phyloP scores from a whole-genome alignment of 1,284 basidiomycete species.

The Schizophyllum amplum region DNA sequence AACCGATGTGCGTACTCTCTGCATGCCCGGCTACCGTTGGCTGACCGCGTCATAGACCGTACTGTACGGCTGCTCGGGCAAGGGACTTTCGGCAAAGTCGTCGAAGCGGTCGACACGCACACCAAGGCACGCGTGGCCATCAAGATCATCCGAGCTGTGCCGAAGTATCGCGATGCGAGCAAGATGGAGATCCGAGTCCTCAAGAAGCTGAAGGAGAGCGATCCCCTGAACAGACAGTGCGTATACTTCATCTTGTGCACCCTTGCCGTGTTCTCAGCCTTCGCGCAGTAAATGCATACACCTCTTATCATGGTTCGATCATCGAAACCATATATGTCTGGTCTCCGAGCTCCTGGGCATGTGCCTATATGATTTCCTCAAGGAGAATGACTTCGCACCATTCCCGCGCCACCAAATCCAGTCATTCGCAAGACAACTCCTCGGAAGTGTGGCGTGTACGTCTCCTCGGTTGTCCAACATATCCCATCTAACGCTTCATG shows the following conservation, averaged over 20 bases:
- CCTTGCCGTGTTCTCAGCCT: slow-evolving; percentile 14
- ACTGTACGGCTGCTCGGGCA: slow-evolving; percentile 90
- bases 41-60: slow-evolving; percentile 53
- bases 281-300: slow-evolving; percentile 91
- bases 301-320: slow-evolving; percentile 91
- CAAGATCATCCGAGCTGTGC: slow-evolving; percentile 97
- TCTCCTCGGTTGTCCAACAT: slow-evolving; percentile 18
- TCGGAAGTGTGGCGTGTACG: slow-evolving; percentile 92
- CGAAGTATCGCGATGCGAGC: slow-evolving; percentile 96
- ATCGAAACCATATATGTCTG: slow-evolving; percentile 95
- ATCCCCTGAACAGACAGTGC: slow-evolving; percentile 85
- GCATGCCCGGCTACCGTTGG: slow-evolving; percentile 9
- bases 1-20: slow-evolving; percentile 58
- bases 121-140: slow-evolving; percentile 84
- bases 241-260: slow-evolving; percentile 25
- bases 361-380: slow-evolving; percentile 99
- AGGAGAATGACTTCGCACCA: slow-evolving; percentile 95
- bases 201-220: slow-evolving; percentile 84
- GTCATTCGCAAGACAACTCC: slow-evolving; percentile 86
- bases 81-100: slow-evolving; percentile 99
- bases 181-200: slow-evolving; percentile 98
- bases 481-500: slow-evolving; percentile 7
- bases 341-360: slow-evolving; percentile 95
- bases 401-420: slow-evolving; percentile 97
- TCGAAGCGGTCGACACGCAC: slow-evolving; percentile 84